Percentiles rank a stretch among this genome's conserved stretches.
phyloP scores from a whole-genome alignment of 495 filamentous ascomycete genomes.

The Neurospora terricola region DNA sequence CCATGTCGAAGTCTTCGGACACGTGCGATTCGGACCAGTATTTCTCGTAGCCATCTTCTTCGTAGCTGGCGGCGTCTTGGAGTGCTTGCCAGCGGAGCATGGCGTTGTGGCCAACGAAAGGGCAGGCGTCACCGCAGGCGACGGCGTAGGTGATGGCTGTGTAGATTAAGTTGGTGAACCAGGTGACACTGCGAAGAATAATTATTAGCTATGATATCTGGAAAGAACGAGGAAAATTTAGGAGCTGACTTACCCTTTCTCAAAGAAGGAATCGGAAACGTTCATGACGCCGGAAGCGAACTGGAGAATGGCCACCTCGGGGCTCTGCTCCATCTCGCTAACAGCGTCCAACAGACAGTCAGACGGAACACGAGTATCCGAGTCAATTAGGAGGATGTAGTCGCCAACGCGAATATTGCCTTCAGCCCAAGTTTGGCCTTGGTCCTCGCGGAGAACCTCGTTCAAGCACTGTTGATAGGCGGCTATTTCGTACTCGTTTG shows the following conservation, averaged over 20 bases:
- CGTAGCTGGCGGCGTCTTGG: constrained; percentile 46
- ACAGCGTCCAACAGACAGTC: constrained; percentile 62
- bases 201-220: background rate
- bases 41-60: constrained; percentile 45
- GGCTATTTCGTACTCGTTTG: constrained; percentile 38
- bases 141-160: constrained; percentile 57
- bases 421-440: constrained; percentile 56
- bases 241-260: constrained; percentile 35
- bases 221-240: background rate
- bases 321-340: constrained; percentile 62
- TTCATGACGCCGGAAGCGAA: constrained; percentile 64
- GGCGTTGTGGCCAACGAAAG: constrained; percentile 62
- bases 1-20: constrained; percentile 70
- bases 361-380: constrained; percentile 55
- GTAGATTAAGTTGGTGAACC: constrained; percentile 68
- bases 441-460: constrained; percentile 45
- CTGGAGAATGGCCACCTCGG: constrained; percentile 61
- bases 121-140: constrained; percentile 59
- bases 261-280: constrained; percentile 50
- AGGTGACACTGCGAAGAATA: constrained; percentile 41
- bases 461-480: constrained; percentile 40
- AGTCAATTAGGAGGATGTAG: constrained; percentile 58
- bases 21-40: constrained; percentile 67
- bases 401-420: constrained; percentile 63
- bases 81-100: constrained; percentile 60